Evolutionary conservation across 2,329 filamentous ascomycete species (phyloP).

Genomic region (Zymoseptoria brevis): DNA sequence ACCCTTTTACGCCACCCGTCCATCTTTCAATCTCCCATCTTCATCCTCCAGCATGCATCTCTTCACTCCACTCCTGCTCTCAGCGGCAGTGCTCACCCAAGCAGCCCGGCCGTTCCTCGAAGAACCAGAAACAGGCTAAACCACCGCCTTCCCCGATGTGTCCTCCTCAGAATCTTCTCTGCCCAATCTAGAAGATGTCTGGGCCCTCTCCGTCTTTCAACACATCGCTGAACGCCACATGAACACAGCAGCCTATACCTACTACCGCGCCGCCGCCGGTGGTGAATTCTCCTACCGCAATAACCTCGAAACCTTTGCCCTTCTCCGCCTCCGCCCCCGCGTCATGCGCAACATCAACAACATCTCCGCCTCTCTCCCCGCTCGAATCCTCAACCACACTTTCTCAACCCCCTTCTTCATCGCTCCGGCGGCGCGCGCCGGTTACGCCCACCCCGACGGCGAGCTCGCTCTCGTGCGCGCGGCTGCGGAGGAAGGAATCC

Average conservation of each 20-base stretch:
- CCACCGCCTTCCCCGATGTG: neutral
- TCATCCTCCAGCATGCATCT: neutral
- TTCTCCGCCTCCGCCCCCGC: slow-evolving; percentile 12
- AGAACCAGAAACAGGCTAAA: slow-evolving; percentile 9
- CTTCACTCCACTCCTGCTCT: neutral
- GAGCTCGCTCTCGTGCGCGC: slow-evolving; percentile 38
- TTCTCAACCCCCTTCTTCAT: slow-evolving; percentile 84
- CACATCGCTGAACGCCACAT: slow-evolving; percentile 11
- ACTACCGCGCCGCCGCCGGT: slow-evolving; percentile 21
- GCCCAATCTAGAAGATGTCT: slow-evolving; percentile 7
- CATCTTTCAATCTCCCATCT: neutral
- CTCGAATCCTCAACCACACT: slow-evolving; percentile 83
- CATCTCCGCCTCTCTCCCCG: slow-evolving; percentile 33
- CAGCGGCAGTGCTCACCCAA: slow-evolving; percentile 3
- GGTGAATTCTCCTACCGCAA: slow-evolving; percentile 22
- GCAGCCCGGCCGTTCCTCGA: slow-evolving; percentile 11
- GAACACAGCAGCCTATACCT: slow-evolving; percentile 17
- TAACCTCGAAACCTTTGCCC: slow-evolving; percentile 22
- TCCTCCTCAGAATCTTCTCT: slow-evolving; percentile 4
- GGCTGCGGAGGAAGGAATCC: slow-evolving; percentile 40
- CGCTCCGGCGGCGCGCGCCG: slow-evolving; percentile 79
- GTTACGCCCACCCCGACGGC: slow-evolving; percentile 59
- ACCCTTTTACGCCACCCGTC: neutral
- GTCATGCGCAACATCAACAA: slow-evolving; percentile 20
- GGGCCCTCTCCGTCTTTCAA: slow-evolving; percentile 13